Base-by-base conservation (phyloP, 768 basidiomycete genomes). In the Trichaptum fuscoviolaceum region DNA sequence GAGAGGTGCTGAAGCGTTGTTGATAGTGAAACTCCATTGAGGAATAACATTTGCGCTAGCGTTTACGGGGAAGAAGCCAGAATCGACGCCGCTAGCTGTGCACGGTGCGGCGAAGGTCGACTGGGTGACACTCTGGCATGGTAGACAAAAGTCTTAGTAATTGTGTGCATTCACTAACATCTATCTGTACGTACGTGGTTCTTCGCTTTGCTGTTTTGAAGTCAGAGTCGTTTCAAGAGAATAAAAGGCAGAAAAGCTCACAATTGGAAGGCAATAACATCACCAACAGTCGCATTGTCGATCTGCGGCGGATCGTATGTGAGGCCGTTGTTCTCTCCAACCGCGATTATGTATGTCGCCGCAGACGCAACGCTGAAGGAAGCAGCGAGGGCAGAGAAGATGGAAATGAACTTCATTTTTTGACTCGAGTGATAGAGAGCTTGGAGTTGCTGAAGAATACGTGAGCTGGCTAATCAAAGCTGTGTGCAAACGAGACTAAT, bases 91-190 rank as follows among this genome's bases (percentile, higher is more conserved):
- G 7, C 74, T 69, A 20, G 78, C 73, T 2, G 75, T 75, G 73
- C 88, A 89, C 25, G 88, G 88, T 61, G 67, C 69, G 52, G 81
- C 77, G 69, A 89, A 88, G 57, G 84, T 83, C 10, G 86, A 87
- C 73, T 87, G 85, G 7, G 86, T 87, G 61, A 85, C 83, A 23
- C 85, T 81, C 84, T 87, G 75, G 71, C 74, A 34, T 42, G n/a
- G n/a, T n/a, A 27, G 26, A 61, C 35, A 27, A 36, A 64, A 9
- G 3, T 23, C 26, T 25, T 10, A 27, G 7, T 26, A 66, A 66
- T 58, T 35, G 27, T 26, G 57, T 26, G 17, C 60, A n/a, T 27
- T 26, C 25, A 52, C 52, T 59, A 62, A 68, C 24, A n/a, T 58
- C 8, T 36, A 24, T 59, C 42, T 20, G 15, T 52, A 74, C 77